A percentile compares a stretch with the other conserved stretches of the same genome.
phyloP scores from a whole-genome alignment of 2,329 filamentous ascomycete genomes.

The Fusarium sp. region DNA sequence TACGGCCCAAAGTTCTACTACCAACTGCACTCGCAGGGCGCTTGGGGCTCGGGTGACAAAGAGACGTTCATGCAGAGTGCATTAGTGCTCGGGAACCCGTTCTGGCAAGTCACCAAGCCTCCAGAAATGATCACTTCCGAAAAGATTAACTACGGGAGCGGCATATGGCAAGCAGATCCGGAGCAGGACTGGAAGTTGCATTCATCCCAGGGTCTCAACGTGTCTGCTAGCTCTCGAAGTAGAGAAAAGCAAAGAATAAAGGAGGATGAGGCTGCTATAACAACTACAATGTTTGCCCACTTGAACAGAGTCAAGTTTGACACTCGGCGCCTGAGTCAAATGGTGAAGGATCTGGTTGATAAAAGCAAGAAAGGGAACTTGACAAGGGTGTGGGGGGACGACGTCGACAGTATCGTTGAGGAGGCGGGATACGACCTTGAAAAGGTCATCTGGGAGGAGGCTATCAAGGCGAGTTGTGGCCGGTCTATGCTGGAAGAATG shows the following conservation, averaged over 20 bases:
- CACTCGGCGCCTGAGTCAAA: slow-evolving; percentile 16
- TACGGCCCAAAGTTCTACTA: slow-evolving; percentile 37
- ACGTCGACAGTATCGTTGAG: slow-evolving; percentile 20
- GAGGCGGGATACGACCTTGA: slow-evolving; percentile 39
- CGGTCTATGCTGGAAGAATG: slow-evolving; percentile 33
- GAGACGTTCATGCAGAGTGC: slow-evolving; percentile 40
- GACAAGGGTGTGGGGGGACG: slow-evolving; percentile 33
- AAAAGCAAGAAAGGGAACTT: slow-evolving; percentile 14
- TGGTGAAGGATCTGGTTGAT: slow-evolving; percentile 15
- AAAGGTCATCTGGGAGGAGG: slow-evolving; percentile 40
- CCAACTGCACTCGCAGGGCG: slow-evolving; percentile 41
- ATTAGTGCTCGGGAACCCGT: slow-evolving; percentile 28
- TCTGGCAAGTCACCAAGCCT: slow-evolving; percentile 31
- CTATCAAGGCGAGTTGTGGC: slow-evolving; percentile 35
- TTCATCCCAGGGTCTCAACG: not conserved
- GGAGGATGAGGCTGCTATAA: slow-evolving; percentile 2
- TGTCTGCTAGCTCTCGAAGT: not conserved
- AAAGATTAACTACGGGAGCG: slow-evolving; percentile 37
- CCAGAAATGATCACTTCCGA: slow-evolving; percentile 19
- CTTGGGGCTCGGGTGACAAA: slow-evolving; percentile 41
- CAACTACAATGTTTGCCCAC: slow-evolving; percentile 38
- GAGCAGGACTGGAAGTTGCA: slow-evolving; percentile 34
- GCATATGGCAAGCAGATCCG: slow-evolving; percentile 41
- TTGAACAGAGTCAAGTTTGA: slow-evolving; percentile 42
- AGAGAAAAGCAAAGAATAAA: not conserved